Percentiles rank a stretch among this genome's conserved stretches.
Conservation (phyloP, 768 basidiomycete species). For the Dacryopinax spathularia region DNA sequence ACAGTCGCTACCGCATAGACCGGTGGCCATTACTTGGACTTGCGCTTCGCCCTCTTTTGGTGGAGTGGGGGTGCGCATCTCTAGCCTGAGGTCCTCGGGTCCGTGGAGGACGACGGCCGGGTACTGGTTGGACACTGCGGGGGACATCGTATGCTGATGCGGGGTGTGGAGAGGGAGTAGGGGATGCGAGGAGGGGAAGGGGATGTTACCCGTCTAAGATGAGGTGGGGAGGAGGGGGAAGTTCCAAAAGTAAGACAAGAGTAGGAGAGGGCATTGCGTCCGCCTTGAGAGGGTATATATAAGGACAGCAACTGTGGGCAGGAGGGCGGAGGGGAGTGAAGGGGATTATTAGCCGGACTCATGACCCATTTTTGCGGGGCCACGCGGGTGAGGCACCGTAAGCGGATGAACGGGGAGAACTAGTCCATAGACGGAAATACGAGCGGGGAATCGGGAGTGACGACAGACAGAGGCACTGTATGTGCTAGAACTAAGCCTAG, state of each 20-base stretch:
- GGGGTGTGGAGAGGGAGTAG: constrained; percentile 3
- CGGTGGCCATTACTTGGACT: constrained; percentile 66
- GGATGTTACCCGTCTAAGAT: neutral
- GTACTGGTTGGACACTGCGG: constrained; percentile 40
- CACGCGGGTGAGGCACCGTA: no score
- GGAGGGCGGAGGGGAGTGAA: no score
- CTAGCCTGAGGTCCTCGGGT: constrained; percentile 65
- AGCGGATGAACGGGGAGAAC: no score
- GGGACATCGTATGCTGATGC: constrained; percentile 28
- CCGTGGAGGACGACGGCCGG: constrained; percentile 72
- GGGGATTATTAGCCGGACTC: no score
- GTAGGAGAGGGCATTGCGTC: constrained; percentile 18
- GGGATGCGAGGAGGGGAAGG: constrained; percentile 4
- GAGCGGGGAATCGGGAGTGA: no score
- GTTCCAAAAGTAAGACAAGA: neutral
- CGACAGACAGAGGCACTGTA: no score
- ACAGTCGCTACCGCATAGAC: constrained; percentile 61
- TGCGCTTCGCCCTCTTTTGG: constrained; percentile 64
- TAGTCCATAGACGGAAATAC: no score
- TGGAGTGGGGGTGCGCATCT: constrained; percentile 55
- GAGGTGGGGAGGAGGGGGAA: constrained; percentile 11
- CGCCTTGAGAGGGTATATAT: no score
- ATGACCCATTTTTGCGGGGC: no score
- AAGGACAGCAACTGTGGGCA: no score
- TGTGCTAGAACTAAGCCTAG: no score